Conservation (phyloP, 805 yeast genomes). For the Wickerhamiella dianesei region DNA sequence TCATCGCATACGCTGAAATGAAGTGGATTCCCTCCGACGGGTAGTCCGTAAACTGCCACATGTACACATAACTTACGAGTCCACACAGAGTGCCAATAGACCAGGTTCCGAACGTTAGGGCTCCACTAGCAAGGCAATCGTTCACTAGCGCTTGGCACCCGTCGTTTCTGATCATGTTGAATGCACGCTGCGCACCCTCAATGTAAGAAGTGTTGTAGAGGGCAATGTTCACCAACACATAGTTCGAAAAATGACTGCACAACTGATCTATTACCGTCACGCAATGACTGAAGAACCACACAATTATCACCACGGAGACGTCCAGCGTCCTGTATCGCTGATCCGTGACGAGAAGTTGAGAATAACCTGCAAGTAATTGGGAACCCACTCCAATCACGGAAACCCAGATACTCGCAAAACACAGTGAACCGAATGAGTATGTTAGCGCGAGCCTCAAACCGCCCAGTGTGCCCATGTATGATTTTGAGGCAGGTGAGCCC, state of each 20-base stretch:
- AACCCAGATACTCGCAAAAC: conserved; percentile 69
- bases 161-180: conserved; percentile 59
- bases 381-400: conserved; percentile 49
- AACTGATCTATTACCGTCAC: conserved; percentile 60
- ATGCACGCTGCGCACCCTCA: conserved; percentile 67
- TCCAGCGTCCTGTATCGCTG: conserved; percentile 4
- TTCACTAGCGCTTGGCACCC: conserved; percentile 78
- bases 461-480: conserved; percentile 27
- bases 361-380: conserved; percentile 9
- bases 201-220: conserved; percentile 72
- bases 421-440: conserved; percentile 78
- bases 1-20: conserved; percentile 56
- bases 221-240: conserved; percentile 78
- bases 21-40: conserved; percentile 35
- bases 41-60: conserved; percentile 55
- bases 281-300: conserved; percentile 24
- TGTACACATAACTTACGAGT: conserved; percentile 49
- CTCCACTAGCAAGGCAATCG: conserved; percentile 68
- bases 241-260: conserved; percentile 75
- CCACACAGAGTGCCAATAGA: conserved; percentile 58
- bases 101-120: conserved; percentile 61
- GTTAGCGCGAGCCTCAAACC: conserved; percentile 71
- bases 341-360: conserved; percentile 12
- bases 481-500: conserved; percentile 13
- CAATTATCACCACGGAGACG: conserved; percentile 12